Percentiles rank a stretch among this genome's conserved stretches.
These are phyloP conservation scores for Suillus alpinus DNA, from an alignment of 768 basidiomycete genomes.

Conservation along the genomic window DNA sequence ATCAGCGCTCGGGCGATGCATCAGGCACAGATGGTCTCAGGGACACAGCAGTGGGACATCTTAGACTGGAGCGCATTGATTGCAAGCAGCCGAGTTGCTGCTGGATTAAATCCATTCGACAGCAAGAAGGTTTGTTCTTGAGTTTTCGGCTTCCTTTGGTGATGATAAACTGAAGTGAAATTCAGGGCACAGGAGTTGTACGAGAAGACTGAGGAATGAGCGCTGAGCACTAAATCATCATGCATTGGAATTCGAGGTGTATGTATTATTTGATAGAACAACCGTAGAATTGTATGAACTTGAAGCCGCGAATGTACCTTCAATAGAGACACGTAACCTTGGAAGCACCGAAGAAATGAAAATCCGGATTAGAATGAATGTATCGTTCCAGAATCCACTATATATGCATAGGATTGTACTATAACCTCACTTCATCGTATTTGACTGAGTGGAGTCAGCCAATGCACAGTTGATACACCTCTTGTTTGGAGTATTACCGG, in stretches of 20 bases:
- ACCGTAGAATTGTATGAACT: not conserved
- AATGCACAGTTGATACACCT: no score
- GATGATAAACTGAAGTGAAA: not conserved
- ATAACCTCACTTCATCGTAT: no score
- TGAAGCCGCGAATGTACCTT: not conserved
- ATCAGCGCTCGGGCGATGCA: conserved; percentile 77
- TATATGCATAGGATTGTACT: no score
- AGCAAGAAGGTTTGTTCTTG: conserved; percentile 27
- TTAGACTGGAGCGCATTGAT: conserved; percentile 85
- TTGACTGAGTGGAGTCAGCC: no score
- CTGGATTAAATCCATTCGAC: conserved; percentile 56
- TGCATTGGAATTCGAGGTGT: not conserved
- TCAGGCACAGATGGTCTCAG: conserved; percentile 39
- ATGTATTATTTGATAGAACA: not conserved
- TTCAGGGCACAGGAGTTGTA: conserved; percentile 20
- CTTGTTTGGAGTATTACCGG: no score
- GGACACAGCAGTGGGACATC: conserved; percentile 51
- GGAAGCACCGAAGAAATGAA: not conserved
- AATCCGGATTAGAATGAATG: no score
- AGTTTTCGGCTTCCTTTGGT: not conserved
- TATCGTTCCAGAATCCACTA: no score
- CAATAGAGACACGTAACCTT: not conserved
- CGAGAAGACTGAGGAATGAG: conserved; percentile 18
- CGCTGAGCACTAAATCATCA: not conserved
- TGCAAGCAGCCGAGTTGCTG: conserved; percentile 71